Evolutionary conservation across 257 asterid species (phyloP).

Genomic region (Echites panduratus): DNA sequence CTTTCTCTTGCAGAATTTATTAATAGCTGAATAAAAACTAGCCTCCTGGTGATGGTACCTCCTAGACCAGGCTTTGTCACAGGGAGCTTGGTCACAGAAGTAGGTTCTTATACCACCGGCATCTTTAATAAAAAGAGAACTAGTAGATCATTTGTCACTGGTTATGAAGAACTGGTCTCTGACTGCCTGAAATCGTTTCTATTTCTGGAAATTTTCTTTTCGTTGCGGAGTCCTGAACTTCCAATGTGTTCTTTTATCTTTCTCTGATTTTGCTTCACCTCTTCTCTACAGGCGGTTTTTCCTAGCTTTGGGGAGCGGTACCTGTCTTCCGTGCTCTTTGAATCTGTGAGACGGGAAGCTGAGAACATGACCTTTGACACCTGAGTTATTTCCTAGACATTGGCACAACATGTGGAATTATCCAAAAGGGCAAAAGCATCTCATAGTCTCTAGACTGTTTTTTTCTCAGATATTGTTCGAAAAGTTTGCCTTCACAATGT

Average conservation of each 20-base stretch:
- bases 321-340: constrained; percentile 79
- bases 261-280: not conserved
- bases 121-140: too few species aligned
- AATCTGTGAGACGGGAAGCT: constrained; percentile 65
- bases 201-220: too few species aligned
- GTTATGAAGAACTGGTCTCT: not conserved
- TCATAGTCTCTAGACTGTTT: too few species aligned
- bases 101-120: too few species aligned
- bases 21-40: not conserved
- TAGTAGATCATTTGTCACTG: too few species aligned
- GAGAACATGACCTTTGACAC: constrained; percentile 72
- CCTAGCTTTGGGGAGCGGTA: constrained; percentile 95
- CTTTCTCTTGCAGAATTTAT: not conserved
- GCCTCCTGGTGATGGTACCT: not conserved
- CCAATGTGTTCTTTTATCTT: not conserved
- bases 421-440: not conserved
- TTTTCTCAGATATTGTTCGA: not conserved
- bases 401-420: not conserved
- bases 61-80: not conserved
- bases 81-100: too few species aligned
- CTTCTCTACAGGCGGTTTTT: constrained; percentile 55
- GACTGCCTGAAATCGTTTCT: not conserved
- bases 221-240: not conserved
- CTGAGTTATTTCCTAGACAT: constrained; percentile 23
- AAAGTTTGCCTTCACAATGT: not conserved